Evolutionary conservation across 805 yeast species (phyloP).

Genomic region (Zygosaccharomyces rouxii): DNA sequence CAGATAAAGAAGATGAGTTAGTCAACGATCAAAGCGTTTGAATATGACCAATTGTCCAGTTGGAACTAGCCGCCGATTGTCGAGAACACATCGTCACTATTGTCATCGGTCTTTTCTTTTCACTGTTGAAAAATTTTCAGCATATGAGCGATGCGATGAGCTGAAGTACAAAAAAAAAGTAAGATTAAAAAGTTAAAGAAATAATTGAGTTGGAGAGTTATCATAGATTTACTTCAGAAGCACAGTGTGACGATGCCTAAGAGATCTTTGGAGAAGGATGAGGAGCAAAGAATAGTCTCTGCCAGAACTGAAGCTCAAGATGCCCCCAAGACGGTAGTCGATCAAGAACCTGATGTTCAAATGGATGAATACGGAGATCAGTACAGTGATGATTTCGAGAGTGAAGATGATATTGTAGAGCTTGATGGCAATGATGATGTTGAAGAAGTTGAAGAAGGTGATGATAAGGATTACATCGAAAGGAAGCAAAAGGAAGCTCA

Average conservation of each 20-base stretch:
- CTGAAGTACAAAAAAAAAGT: slow-evolving; percentile 6
- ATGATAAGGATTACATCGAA: slow-evolving; percentile 36
- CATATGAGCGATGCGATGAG: slow-evolving; percentile 17
- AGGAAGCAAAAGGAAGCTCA: slow-evolving; percentile 37
- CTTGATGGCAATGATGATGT: slow-evolving; percentile 57
- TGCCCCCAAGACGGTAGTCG: slow-evolving; percentile 24
- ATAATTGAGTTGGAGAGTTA: not conserved
- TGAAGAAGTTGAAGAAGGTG: slow-evolving; percentile 29
- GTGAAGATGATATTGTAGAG: slow-evolving; percentile 85
- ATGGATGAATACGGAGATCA: slow-evolving; percentile 87
- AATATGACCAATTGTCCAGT: not conserved
- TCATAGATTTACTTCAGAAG: not conserved
- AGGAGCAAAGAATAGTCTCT: slow-evolving; percentile 41
- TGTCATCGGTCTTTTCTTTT: slow-evolving; percentile 5
- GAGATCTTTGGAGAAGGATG: slow-evolving; percentile 40
- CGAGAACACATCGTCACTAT: not conserved
- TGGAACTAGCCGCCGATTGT: not conserved
- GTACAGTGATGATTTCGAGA: slow-evolving; percentile 87
- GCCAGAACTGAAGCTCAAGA: slow-evolving; percentile 32
- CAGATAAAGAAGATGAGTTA: slow-evolving; percentile 6
- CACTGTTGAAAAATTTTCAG: slow-evolving; percentile 16
- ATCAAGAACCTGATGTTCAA: slow-evolving; percentile 43
- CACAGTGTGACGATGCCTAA: slow-evolving; percentile 43
- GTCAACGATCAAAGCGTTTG: not conserved
- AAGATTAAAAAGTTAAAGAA: not conserved